Evolutionary conservation across 768 basidiomycete genomes (phyloP), one percentile per base, ranked within the genome.

Genomic region (Pisolithus sp.): DNA sequence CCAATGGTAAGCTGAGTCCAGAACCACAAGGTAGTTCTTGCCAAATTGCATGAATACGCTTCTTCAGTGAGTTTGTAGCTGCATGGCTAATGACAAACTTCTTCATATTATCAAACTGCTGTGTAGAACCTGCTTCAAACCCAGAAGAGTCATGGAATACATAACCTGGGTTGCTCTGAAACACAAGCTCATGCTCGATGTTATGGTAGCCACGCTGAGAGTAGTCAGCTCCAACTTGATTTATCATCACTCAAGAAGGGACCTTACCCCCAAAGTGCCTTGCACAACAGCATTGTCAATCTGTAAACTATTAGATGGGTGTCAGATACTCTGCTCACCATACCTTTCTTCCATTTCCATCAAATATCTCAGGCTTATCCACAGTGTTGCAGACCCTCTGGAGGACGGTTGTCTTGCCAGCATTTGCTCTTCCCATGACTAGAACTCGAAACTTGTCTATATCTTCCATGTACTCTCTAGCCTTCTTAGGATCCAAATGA

Each of bases 71-170:
- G 1, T 18, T 53, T 4, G 48, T 34, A 6, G 55, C 57, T 0
- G 69, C 53, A 9, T 63, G 52, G 21, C 60, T 18, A 17, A 49
- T 18, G 15, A 76, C 63, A 55, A 76, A 75, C 2, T 48, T 44
- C 39, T 52, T 57, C 20, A 74, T 64, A 7, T 48, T 58, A 2
- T 62, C 50, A 3, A 72, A 48, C 52, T 74, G 67, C 2, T 58
- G 51, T 1, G 26, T 55, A 2, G 54, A 56, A 6, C 73, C 73
- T 18, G 69, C 53, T 56, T 74, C 71, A 47, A 75, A 72, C 3
- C 73, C 73, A 38, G 61, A 50, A 21, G 73, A 75, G 51, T 75
- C 73, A 34, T 75, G 74, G 52, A 75, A 74, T 20, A 73, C 61
- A 53, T 70, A 74, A 4, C 57, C 44, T 2, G 52, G 56, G 34